Evolutionary conservation across 2,329 filamentous ascomycete species (phyloP).

Genomic region (Colletotrichum agaves): DNA sequence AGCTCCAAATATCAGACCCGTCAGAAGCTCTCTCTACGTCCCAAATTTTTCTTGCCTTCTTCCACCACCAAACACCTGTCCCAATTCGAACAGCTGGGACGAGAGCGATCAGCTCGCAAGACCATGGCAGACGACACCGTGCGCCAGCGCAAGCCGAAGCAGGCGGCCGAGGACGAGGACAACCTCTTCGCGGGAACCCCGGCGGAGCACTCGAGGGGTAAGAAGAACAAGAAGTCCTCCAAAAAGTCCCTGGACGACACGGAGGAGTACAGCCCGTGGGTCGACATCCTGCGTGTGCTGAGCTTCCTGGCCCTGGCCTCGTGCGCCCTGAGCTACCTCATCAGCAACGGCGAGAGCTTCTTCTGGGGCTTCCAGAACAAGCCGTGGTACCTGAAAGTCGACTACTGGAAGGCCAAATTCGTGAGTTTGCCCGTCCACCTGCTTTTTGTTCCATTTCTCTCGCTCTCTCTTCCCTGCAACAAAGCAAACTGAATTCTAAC

Average conservation of each 20-base stretch:
- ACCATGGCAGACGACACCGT: slow-evolving; percentile 51
- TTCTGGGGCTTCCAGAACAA: slow-evolving; percentile 73
- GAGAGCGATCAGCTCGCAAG: slow-evolving; percentile 41
- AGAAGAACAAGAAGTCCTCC: slow-evolving; percentile 43
- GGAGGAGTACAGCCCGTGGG: slow-evolving; percentile 63
- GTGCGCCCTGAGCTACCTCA: slow-evolving; percentile 78
- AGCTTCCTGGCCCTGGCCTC: slow-evolving; percentile 74
- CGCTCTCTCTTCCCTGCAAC: no score
- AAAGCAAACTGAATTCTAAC: slow-evolving; percentile 27
- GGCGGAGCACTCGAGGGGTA: slow-evolving; percentile 39
- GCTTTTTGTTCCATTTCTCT: neutral
- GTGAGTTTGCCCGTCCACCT: slow-evolving; percentile 56
- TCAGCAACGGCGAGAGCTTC: slow-evolving; percentile 76
- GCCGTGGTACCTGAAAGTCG: slow-evolving; percentile 69
- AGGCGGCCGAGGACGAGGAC: slow-evolving; percentile 42
- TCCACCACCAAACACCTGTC: neutral
- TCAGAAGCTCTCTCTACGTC: neutral
- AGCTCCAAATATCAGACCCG: slow-evolving; percentile 6
- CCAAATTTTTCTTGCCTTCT: neutral
- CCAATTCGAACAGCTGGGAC: neutral
- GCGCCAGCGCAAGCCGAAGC: slow-evolving; percentile 56
- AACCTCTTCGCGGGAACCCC: slow-evolving; percentile 44
- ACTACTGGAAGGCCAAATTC: slow-evolving; percentile 68
- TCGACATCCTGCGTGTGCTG: slow-evolving; percentile 77
- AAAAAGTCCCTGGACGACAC: slow-evolving; percentile 61